Evolutionary conservation across 352 stramenopile species (phyloP).

Genomic region (Peronospora tabacina): DNA sequence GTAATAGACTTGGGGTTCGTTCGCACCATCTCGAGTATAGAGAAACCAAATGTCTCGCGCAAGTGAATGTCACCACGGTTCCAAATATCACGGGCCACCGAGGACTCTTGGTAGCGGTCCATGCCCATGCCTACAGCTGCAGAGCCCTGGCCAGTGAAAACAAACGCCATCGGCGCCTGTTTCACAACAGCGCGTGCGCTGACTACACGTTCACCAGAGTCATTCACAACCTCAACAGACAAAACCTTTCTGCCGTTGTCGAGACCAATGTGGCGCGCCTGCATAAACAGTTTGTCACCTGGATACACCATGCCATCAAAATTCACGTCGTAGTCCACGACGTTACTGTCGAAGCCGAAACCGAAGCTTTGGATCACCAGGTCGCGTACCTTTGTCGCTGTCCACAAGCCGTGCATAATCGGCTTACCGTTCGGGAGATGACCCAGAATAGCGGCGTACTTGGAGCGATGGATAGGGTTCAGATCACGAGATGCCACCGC

Average conservation of each 20-base stretch:
- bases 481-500: conserved; percentile 74
- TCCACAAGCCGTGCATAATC: conserved; percentile 88
- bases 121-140: conserved; percentile 83
- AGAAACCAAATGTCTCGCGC: conserved; percentile 74
- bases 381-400: conserved; percentile 72
- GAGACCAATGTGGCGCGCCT: conserved; percentile 63
- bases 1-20: conserved; percentile 79
- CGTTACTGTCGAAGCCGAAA: conserved; percentile 48
- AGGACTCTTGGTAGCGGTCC: conserved; percentile 74
- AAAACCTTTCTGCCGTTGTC: conserved; percentile 57
- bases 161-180: conserved; percentile 62
- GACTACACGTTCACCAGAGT: conserved; percentile 61
- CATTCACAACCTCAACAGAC: conserved; percentile 70
- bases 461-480: conserved; percentile 83
- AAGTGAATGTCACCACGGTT: conserved; percentile 70
- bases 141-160: conserved; percentile 85
- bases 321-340: conserved; percentile 62
- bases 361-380: conserved; percentile 51
- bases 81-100: conserved; percentile 69
- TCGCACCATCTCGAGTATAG: conserved; percentile 82
- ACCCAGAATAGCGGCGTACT: conserved; percentile 63
- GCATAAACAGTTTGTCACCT: conserved; percentile 70
- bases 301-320: conserved; percentile 88
- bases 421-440: conserved; percentile 61
- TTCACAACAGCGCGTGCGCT: conserved; percentile 62